Base-by-base conservation (phyloP, 176 grass and related monocot genomes). In the Oryza longistaminata region DNA sequence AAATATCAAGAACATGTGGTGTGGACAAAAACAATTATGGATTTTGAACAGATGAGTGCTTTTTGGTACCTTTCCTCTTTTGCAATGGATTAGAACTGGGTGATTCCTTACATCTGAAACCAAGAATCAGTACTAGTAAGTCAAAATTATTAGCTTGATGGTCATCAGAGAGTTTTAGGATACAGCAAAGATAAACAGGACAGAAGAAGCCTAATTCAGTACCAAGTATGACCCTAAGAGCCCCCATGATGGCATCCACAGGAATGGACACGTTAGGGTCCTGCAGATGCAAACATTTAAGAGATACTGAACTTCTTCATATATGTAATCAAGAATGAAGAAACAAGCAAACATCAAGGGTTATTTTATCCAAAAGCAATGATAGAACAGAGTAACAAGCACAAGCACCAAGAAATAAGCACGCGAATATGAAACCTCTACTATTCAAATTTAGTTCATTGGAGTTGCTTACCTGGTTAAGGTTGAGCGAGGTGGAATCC, bases 401-500 rank as follows among this genome's bases (percentile, higher is more conserved):
- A 70, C 34, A 70, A n/a, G 6, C 11, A 4, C 17, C n/a, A n/a
- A n/a, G n/a, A n/a, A n/a, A n/a, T n/a, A n/a, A 39, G 45, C 49
- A 24, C 53, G 85, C 21, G 64, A 68, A 83, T 69, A 39, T 50
- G 34, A 1, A 74, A 45, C 22, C 2, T 33, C 14, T 13, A 7
- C 12, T 19, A 72, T 66, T n/a, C 19, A 67, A 39, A 78, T 46
- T 74, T 50, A 78, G 76, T 22, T 76, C 42, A 46, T 74, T 44
- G 31, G 46, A 68, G 39, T 58, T 24, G 31, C 80, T 83, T 92
- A 86, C 95, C 92, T 97, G 95, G 49, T 85, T 81, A 64, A 97
- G 92, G 81, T 94, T 97, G 78, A 97, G 92, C 2, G 95, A 97
- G 67, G 92, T 92, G 33, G 95, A 97, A 69, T 97, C 95, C 75